Conservation (phyloP, 140 eudicot genomes). For the Flaveria floridana region DNA sequence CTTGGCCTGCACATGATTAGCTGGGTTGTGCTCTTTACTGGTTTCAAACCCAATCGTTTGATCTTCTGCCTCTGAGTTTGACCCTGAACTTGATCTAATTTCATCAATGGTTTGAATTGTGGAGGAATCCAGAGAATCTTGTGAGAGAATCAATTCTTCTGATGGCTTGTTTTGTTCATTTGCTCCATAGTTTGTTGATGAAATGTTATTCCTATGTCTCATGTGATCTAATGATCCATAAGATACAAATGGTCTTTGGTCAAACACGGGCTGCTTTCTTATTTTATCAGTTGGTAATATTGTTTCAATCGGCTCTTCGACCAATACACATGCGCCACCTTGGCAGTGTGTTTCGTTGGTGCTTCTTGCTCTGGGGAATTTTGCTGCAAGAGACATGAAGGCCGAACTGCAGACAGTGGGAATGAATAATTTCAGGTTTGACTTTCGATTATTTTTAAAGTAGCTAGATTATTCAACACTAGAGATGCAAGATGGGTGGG, state of each 20-base stretch:
- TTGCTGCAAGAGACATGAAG: slow-evolving; percentile 86
- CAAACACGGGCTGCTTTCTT: slow-evolving; percentile 36
- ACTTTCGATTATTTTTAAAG: slow-evolving; percentile 4
- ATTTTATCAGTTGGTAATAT: slow-evolving; percentile 38
- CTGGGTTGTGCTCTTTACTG: slow-evolving; percentile 22
- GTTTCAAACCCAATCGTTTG: slow-evolving; percentile 33
- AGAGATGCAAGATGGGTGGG: background rate
- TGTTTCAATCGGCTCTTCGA: slow-evolving; percentile 54
- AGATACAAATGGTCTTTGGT: slow-evolving; percentile 34
- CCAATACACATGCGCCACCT: slow-evolving; percentile 27
- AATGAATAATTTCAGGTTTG: slow-evolving; percentile 14
- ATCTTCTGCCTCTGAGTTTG: slow-evolving; percentile 56
- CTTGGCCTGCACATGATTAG: slow-evolving; percentile 36
- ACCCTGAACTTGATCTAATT: slow-evolving; percentile 54
- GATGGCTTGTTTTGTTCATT: slow-evolving; percentile 24
- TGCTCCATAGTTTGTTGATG: slow-evolving; percentile 23
- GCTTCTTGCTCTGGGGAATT: slow-evolving; percentile 43
- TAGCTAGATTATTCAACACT: slow-evolving; percentile 1
- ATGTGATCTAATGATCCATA: slow-evolving; percentile 30
- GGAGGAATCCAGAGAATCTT: slow-evolving; percentile 48
- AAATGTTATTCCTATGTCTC: slow-evolving; percentile 9
- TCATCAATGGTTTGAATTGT: slow-evolving; percentile 44
- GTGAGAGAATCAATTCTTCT: slow-evolving; percentile 50
- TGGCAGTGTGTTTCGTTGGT: slow-evolving; percentile 26
- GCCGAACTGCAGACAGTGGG: slow-evolving; percentile 74